Base-by-base conservation (phyloP, 768 basidiomycete species). In the Collybiopsis confluens region DNA sequence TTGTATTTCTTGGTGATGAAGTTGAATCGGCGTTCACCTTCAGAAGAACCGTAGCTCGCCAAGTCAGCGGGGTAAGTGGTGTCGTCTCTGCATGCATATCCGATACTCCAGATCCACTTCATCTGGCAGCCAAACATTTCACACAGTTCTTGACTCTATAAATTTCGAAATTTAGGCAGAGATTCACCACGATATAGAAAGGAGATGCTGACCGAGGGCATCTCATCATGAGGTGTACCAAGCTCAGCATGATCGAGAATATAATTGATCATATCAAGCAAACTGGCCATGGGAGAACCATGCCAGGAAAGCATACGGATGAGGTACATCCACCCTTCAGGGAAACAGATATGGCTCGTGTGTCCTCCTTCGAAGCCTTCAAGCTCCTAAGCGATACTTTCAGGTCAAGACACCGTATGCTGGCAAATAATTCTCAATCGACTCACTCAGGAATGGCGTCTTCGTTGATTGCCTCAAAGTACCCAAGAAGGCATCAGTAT, bases 271-370 rank as follows among this genome's bases (percentile, higher is more conserved):
- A 59, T 59, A n/a, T 56, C 58, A 36, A 59, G 45, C 51, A 59
- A 26, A 21, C 45, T 55, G 7, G 35, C 51, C 55, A 59, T 49
- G 7, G 55, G 55, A 2, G 55, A 53, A 4, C 43, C 55, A 27
- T 59, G 55, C 58, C 58, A 59, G 2, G 55, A 59, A 21, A 54
- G 40, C 26, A 59, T 43, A 36, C 58, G 55, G n/a, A 59, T 59
- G 28, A 59, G 42, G 9, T 51, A 59, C 52, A 48, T 51, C 58
- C 58, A 59, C 16, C 58, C 58, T 45, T 59, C 58, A 11, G 58
- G 55, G 33, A 59, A 54, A 38, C 58, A 59, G 16, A 59, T 53
- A 24, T 59, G 58, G 42, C 47, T 59, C 7, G 58, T 59, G 27
- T 56, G 45, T 10, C 58, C 50, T 26, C 52, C 52, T 41, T 59